These are phyloP conservation scores for Rubia balearica DNA, from an alignment of 305 asterid genomes.

Conservation along the genomic window DNA sequence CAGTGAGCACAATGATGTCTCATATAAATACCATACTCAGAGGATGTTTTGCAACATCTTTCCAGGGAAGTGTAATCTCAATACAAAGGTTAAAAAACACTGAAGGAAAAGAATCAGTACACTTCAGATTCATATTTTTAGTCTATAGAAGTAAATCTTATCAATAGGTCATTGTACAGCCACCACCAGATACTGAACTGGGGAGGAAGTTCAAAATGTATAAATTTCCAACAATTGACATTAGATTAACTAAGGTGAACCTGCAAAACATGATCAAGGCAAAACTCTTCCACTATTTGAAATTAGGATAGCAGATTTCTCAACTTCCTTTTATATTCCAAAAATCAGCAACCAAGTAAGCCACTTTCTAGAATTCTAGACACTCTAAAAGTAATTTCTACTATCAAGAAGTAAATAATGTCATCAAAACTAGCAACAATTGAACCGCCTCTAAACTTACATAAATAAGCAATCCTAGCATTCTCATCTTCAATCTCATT, in stretches of 20 bases:
- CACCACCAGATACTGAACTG: neutral
- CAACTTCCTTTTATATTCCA: neutral
- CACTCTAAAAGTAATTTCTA: neutral
- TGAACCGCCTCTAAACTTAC: conserved; percentile 35
- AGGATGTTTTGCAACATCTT: neutral
- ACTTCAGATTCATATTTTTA: neutral
- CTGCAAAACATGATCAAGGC: neutral
- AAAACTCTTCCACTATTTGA: neutral
- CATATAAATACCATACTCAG: neutral
- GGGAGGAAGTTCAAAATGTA: neutral
- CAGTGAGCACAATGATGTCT: neutral
- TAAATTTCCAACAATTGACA: too few species aligned
- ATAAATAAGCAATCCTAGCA: conserved; percentile 74
- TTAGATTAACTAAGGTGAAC: neutral
- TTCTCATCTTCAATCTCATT: conserved; percentile 70
- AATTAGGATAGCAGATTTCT: too few species aligned
- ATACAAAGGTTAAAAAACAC: neutral
- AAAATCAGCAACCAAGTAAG: neutral
- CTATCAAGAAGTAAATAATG: neutral
- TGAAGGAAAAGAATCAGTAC: neutral
- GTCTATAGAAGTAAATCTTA: neutral
- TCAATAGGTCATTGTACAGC: neutral
- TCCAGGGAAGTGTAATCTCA: neutral
- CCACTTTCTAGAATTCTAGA: neutral
- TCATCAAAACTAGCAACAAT: neutral